These are phyloP conservation scores for Diutina neorugosa DNA, from an alignment of 1,139 yeast species.

Conservation along the genomic window DNA sequence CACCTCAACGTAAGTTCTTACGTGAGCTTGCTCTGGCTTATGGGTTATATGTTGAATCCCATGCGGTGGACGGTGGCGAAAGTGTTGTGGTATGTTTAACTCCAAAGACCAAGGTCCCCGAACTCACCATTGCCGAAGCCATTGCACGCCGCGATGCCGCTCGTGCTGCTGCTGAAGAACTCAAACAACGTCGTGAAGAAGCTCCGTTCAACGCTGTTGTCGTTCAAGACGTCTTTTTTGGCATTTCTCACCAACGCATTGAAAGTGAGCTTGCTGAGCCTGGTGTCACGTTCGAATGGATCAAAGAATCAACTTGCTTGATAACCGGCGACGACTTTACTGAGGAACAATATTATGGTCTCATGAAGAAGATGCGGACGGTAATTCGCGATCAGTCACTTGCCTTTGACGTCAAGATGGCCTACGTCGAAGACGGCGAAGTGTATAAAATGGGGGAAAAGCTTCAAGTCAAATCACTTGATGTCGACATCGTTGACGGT, in stretches of 20 bases:
- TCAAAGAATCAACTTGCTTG: constrained; percentile 26
- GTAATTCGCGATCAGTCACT: constrained; percentile 25
- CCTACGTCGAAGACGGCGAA: constrained; percentile 27
- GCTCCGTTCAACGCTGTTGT: constrained; percentile 39
- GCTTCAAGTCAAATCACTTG: constrained; percentile 56
- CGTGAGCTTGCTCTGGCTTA: constrained; percentile 55
- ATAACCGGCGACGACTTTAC: constrained; percentile 24
- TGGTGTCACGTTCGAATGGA: constrained; percentile 21
- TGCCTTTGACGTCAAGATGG: constrained; percentile 38
- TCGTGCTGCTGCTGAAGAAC: constrained; percentile 14
- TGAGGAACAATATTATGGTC: constrained; percentile 21
- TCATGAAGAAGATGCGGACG: constrained; percentile 20
- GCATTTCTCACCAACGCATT: constrained; percentile 36
- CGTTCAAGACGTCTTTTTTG: constrained; percentile 41
- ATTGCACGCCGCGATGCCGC: constrained; percentile 18
- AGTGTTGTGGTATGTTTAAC: constrained; percentile 49
- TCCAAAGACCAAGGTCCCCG: constrained; percentile 21
- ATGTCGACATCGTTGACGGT: constrained; percentile 72
- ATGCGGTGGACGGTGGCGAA: constrained; percentile 72
- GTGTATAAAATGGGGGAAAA: constrained; percentile 57
- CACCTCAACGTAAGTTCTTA: constrained; percentile 57
- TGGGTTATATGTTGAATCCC: constrained; percentile 55
- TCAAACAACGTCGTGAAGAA: constrained; percentile 13
- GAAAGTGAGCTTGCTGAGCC: constrained; percentile 19
- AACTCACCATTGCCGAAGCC: constrained; percentile 17